phyloP scores from a whole-genome alignment of 2,329 filamentous ascomycete genomes.

The Xylariales sp. region DNA sequence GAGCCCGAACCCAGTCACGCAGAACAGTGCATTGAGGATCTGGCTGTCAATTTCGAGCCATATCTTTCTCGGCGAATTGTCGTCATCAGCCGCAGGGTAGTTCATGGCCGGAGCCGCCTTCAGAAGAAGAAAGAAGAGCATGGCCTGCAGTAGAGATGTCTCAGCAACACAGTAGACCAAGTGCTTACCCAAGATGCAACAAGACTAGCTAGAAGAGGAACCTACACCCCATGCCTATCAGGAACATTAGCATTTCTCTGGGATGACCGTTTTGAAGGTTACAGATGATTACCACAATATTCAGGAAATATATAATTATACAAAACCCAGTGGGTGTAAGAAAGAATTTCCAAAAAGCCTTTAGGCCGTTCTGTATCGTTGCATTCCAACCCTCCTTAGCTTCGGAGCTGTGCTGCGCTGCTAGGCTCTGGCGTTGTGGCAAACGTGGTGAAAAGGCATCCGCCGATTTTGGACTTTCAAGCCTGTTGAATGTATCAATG shows the following conservation, averaged over 20 bases:
- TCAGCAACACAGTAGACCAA: not conserved
- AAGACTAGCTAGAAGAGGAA: not conserved
- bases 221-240: constrained; percentile 5
- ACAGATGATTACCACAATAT: constrained; percentile 21
- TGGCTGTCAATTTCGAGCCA: constrained; percentile 87
- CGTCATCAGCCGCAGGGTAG: constrained; percentile 40
- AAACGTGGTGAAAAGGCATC: no score
- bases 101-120: constrained; percentile 15
- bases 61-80: constrained; percentile 21
- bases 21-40: constrained; percentile 79
- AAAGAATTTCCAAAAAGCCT: constrained; percentile 26
- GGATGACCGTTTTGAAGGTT: not conserved
- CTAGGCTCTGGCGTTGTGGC: no score
- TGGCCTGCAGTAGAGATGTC: constrained; percentile 15
- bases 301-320: constrained; percentile 25
- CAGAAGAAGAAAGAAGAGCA: constrained; percentile 25
- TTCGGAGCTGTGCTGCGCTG: constrained; percentile 16
- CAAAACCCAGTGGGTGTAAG: constrained; percentile 22
- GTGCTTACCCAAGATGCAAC: not conserved
- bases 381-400: constrained; percentile 20
- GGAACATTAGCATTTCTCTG: not conserved
- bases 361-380: constrained; percentile 20
- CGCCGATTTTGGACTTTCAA: no score
- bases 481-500: no score
- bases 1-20: constrained; percentile 77